Conservation (phyloP, 106 monocot species). For the Dendrobium chrysotoxum region DNA sequence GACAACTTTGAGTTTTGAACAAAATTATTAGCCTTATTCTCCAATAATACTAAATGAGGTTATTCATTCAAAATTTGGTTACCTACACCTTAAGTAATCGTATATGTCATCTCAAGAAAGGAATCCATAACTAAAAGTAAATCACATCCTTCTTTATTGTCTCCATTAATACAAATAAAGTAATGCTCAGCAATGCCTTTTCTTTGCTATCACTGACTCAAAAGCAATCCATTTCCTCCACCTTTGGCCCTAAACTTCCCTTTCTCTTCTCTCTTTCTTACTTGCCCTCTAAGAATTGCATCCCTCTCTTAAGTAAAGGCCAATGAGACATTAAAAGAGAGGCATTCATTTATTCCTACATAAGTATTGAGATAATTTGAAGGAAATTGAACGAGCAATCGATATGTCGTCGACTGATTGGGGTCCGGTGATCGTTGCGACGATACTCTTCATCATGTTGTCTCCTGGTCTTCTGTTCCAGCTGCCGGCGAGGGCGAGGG, state of each 20-base stretch:
- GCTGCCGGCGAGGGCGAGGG: conserved; percentile 21
- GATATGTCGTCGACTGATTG: conserved; percentile 17
- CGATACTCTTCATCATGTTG: conserved; percentile 18
- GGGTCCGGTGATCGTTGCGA: conserved; percentile 19
- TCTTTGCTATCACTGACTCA: not conserved
- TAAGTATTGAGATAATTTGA: too few species aligned
- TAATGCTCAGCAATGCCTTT: not conserved
- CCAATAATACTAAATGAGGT: too few species aligned
- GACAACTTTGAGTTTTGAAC: too few species aligned
- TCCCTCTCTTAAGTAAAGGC: not conserved
- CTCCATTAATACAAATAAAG: not conserved
- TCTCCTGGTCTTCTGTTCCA: conserved; percentile 23
- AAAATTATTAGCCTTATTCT: too few species aligned
- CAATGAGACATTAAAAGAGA: not conserved
- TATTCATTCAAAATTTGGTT: too few species aligned
- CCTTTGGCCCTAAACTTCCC: not conserved
- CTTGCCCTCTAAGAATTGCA: conserved; percentile 21
- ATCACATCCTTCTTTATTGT: not conserved
- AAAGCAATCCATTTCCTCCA: not conserved
- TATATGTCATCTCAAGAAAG: not conserved
- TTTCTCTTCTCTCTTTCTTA: not conserved
- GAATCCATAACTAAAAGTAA: not conserved
- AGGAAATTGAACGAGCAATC: not conserved
- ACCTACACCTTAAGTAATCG: too few species aligned
- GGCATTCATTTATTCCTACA: not conserved